Evolutionary conservation across 108 stramenopile species (phyloP), one percentile per base, ranked within the genome.

Genomic region (Nitzschia putrida): DNA sequence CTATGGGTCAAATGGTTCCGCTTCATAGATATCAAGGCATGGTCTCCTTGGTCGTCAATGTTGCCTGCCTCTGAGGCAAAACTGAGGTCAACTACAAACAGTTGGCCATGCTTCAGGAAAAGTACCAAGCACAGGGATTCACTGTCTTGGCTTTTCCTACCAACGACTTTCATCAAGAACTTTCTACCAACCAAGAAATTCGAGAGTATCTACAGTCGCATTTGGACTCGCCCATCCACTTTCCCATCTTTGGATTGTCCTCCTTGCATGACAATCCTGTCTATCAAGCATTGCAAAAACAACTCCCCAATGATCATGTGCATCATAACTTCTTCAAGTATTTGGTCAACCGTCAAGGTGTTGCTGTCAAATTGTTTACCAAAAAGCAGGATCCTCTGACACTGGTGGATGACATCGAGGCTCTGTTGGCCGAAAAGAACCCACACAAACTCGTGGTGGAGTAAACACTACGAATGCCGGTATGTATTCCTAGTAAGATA

Each of bases 321-420:
- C 53, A 74, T 41, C 78, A 85, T 61, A 92, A 92, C 57, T 92
- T 92, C 77, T 89, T 83, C 76, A 92, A 92, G 56, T 92, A 85
- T 74, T 74, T 92, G 60, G 79, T 92, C 23, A 73, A 87, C 69
- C 69, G 82, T 16, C 64, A 86, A 58, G 91, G 91, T 12, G 65
- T 71, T 10, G 87, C 85, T 20, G 82, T 92, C 20, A 71, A 85
- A 39, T 53, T 84, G 44, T 92, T 81, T 56, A 60, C 66, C 47
- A 79, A 89, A 73, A 66, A 76, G 55, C 64, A 83, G 34, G 67
- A 75, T 57, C 88, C 88, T 37, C 52, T 87, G 23, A 61, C 74
- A 14, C 68, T 92, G 47, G 73, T 79, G 64, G 76, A 68, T 9
- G 86, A 83, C 50, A 92, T 92, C 74, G 78, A 83, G 55, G 45